Evolutionary conservation across 805 yeast species (phyloP), one percentile per base, ranked within the genome.

Genomic region (Candida adriatica): DNA sequence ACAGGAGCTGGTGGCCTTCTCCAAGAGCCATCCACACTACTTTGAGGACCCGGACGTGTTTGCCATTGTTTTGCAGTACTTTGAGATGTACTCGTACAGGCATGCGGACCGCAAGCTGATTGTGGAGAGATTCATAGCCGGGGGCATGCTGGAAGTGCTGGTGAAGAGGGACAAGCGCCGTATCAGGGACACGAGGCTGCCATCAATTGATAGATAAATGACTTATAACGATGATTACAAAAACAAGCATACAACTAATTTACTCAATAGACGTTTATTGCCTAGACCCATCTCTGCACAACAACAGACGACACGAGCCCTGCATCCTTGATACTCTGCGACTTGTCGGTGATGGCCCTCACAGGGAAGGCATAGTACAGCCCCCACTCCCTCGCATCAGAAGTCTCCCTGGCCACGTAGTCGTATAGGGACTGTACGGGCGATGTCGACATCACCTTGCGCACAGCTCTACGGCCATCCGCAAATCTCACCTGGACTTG

Each of bases 301-400:
- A 88, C 77, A n/a, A 85, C 95, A 2, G 96, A 73, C 45, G 84
- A 84, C 30, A 71, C 69, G 41, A 86, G 64, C 20, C 85, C 85
- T 5, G 94, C 92, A 18, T 77, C 86, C 35, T 69, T 72, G 29
- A 90, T 73, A 2, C 81, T 70, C 23, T 66, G 51, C 8, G 60
- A 62, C 26, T 65, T 59, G 35, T 81, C 75, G 30, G 70, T 75
- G 24, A 90, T 71, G 17, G 79, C 75, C 53, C 74, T 72, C 18
- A 82, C 78, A 8, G 97, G 97, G 62, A 85, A 85, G 0, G 94
- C 75, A 41, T 82, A 75, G 34, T 82, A 82, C 39, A 88, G 66
- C 5, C 71, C 66, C 58, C 83, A 88, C 5, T 62, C 55, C 20
- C 48, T 46, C 5, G 54, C 46, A n/a, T 58, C 51, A 13, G 53